Percentiles rank a stretch among this genome's conserved stretches.
These are phyloP conservation scores for Myriosclerotinia scirpicola DNA, from an alignment of 2,329 filamentous ascomycete species.

Conservation along the genomic window DNA sequence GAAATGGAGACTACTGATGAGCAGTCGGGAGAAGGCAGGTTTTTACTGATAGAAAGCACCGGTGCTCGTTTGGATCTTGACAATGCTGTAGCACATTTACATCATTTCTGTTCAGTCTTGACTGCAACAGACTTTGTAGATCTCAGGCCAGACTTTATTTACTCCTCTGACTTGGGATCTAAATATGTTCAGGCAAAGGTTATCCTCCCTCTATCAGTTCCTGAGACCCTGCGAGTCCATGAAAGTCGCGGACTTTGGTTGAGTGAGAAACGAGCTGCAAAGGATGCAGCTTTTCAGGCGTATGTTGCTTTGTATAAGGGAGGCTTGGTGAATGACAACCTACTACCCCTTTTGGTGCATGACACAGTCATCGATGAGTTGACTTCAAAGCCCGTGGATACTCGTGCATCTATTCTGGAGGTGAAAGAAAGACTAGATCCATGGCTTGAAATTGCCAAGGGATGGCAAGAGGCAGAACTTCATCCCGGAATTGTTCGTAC, in stretches of 20 bases:
- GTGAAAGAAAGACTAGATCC: constrained; percentile 42
- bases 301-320: constrained; percentile 68
- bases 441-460: constrained; percentile 42
- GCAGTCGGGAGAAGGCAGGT: constrained; percentile 36
- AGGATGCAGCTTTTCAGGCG: constrained; percentile 76
- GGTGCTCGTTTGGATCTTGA: constrained; percentile 70
- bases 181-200: constrained; percentile 57
- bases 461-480: constrained; percentile 62
- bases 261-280: constrained; percentile 60
- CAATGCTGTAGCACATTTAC: constrained; percentile 72
- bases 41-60: constrained; percentile 47
- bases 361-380: constrained; percentile 43
- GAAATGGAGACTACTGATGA: constrained; percentile 39
- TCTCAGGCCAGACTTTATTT: constrained; percentile 64
- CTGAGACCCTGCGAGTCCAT: constrained; percentile 57
- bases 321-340: constrained; percentile 73
- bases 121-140: constrained; percentile 58
- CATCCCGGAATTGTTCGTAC: constrained; percentile 48
- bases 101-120: constrained; percentile 74
- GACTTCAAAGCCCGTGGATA: constrained; percentile 56
- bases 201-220: constrained; percentile 67
- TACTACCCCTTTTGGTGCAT: constrained; percentile 59
- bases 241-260: constrained; percentile 59
- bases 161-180: constrained; percentile 45
- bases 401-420: constrained; percentile 42